Percentiles rank a stretch among this genome's conserved stretches.
Conservation (phyloP, 2,329 filamentous ascomycete genomes). For the Venturia nashicola region DNA sequence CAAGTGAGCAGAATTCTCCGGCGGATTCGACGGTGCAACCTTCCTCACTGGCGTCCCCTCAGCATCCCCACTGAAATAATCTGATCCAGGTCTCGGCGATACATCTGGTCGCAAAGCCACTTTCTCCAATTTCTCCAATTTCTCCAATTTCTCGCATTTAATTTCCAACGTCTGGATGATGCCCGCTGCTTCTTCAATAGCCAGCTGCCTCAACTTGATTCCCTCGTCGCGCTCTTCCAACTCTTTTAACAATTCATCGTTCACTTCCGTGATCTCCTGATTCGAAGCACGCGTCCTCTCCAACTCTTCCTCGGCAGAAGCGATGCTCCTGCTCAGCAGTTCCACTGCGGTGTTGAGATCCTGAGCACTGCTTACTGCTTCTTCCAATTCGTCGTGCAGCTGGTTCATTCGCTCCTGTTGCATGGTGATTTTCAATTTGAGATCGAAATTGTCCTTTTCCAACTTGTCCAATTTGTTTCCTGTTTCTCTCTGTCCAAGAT, state of each 20-base stretch:
- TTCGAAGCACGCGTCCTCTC: slow-evolving; percentile 4
- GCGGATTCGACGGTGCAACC: not conserved
- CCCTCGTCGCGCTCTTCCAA: slow-evolving; percentile 7
- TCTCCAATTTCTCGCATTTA: not conserved
- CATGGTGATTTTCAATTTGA: slow-evolving; percentile 9
- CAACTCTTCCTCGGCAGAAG: slow-evolving; percentile 3
- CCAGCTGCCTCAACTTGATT: slow-evolving; percentile 7
- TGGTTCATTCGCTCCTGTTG: slow-evolving; percentile 7
- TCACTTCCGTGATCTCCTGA: slow-evolving; percentile 7
- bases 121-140: slow-evolving; percentile 2
- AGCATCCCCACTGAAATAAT: slow-evolving; percentile 10
- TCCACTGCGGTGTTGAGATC: slow-evolving; percentile 3
- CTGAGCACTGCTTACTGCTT: not conserved
- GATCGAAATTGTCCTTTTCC: slow-evolving; percentile 11
- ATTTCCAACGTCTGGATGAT: slow-evolving; percentile 10
- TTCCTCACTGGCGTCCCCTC: not conserved
- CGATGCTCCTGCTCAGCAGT: not conserved
- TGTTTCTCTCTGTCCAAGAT: slow-evolving; percentile 6
- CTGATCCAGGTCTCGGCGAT: slow-evolving; percentile 7
- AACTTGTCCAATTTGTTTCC: slow-evolving; percentile 9
- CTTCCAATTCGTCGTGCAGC: slow-evolving; percentile 7
- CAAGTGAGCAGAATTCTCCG: not conserved
- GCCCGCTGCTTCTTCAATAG: slow-evolving; percentile 11
- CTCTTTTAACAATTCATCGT: slow-evolving; percentile 10
- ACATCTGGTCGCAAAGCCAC: not conserved